These are phyloP conservation scores for Trichophyton schoenleinii DNA, from an alignment of 2,329 filamentous ascomycete species.

Conservation along the genomic window DNA sequence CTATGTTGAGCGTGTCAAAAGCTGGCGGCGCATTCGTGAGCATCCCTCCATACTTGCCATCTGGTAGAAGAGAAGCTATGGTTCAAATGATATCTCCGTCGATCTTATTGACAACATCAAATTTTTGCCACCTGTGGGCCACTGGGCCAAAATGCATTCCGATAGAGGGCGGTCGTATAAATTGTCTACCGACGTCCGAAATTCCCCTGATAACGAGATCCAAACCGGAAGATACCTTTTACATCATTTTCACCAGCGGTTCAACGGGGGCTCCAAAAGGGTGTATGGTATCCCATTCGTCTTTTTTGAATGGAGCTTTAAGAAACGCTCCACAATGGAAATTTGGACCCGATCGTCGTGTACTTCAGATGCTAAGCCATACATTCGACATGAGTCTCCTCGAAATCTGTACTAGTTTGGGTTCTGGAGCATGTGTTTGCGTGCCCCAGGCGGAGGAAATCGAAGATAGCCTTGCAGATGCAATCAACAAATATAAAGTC, in stretches of 20 bases:
- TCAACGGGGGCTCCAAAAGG: slow-evolving; percentile 42
- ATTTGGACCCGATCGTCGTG: slow-evolving; percentile 30
- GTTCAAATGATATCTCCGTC: slow-evolving; percentile 8
- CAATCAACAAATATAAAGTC: slow-evolving; percentile 28
- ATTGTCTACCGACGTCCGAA: slow-evolving; percentile 31
- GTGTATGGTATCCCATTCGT: slow-evolving; percentile 45
- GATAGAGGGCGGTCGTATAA: slow-evolving; percentile 40
- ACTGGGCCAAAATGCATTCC: slow-evolving; percentile 25
- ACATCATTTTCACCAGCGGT: slow-evolving; percentile 47
- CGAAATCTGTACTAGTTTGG: slow-evolving; percentile 24
- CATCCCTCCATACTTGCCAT: slow-evolving; percentile 10
- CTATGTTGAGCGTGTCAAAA: slow-evolving; percentile 13
- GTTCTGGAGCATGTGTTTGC: slow-evolving; percentile 34
- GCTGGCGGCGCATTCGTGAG: slow-evolving; percentile 13
- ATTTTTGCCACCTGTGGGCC: slow-evolving; percentile 13
- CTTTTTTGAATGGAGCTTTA: slow-evolving; percentile 39
- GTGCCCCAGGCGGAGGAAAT: slow-evolving; percentile 33
- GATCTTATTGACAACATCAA: slow-evolving; percentile 8
- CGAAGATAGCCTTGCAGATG: slow-evolving; percentile 28
- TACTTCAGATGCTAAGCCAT: slow-evolving; percentile 33
- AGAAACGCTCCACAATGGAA: slow-evolving; percentile 35
- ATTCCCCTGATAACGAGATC: slow-evolving; percentile 24
- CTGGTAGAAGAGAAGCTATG: neutral
- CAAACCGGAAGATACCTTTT: slow-evolving; percentile 40
- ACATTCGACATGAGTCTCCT: slow-evolving; percentile 34